Conservation (phyloP, 495 filamentous ascomycete species). For the Penicillium antarcticum region DNA sequence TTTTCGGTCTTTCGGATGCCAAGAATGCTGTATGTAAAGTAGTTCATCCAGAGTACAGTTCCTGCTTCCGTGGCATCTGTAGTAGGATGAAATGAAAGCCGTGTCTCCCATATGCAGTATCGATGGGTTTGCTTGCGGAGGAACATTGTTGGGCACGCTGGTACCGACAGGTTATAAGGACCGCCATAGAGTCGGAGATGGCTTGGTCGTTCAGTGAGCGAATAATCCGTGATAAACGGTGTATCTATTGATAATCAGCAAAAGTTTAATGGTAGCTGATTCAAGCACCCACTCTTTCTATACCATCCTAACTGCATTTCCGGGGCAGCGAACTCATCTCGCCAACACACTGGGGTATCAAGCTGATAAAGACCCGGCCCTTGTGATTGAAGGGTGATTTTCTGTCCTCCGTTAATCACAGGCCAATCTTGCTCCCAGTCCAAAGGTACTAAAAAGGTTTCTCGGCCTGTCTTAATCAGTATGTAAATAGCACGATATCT, state of each 20-base stretch:
- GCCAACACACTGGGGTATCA: constrained; percentile 25
- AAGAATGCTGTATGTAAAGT: constrained; percentile 36
- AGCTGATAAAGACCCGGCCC: constrained; percentile 28
- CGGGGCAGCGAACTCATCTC: constrained; percentile 33
- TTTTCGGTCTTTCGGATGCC: constrained; percentile 24
- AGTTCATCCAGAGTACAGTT: constrained; percentile 40
- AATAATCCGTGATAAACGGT: constrained; percentile 30
- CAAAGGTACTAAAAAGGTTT: constrained; percentile 45
- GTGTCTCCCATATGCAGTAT: constrained; percentile 32
- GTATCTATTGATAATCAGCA: constrained; percentile 21
- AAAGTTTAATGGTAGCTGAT: not conserved
- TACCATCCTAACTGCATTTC: constrained; percentile 38
- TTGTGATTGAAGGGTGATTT: constrained; percentile 34
- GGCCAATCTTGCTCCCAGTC: constrained; percentile 49
- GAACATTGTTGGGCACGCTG: constrained; percentile 40
- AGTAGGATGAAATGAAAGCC: constrained; percentile 26
- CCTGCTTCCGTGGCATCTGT: constrained; percentile 35
- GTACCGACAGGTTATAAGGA: constrained; percentile 37
- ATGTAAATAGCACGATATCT: not conserved
- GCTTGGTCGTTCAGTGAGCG: constrained; percentile 30
- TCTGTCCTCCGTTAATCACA: constrained; percentile 39
- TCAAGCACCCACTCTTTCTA: constrained; percentile 31
- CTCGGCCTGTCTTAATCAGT: constrained; percentile 29
- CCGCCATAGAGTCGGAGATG: constrained; percentile 39
- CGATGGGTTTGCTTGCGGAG: constrained; percentile 42